Base-by-base conservation (phyloP, 129 eudicot genomes). In the Ambrosia trifida region DNA sequence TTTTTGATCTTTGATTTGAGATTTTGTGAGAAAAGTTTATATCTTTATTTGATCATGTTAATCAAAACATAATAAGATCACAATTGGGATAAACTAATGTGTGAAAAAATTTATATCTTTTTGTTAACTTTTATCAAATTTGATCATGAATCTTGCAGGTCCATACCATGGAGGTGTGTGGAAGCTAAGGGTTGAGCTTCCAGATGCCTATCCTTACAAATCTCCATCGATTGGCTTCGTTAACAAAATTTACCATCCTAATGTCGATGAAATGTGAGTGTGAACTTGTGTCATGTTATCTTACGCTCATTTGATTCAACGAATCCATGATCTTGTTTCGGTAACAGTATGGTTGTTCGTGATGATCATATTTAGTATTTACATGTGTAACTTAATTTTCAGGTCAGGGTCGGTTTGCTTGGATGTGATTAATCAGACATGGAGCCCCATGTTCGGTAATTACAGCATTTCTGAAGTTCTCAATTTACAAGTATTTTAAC, bases 391-490 rank as follows among this genome's bases (percentile, higher is more conserved):
- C 51, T 30, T 68, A 3, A 31, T 50, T 74, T 83, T 43, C 88
- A 93, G 98, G 98, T 93, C 96, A 16, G 98, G 98, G 38, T 93
- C 96, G 3, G 95, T 89, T 75, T 89, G 96, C 72, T 84, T 93
- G 64, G 98, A 93, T 85, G 98, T 93, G 54, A 93, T 89, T 57
- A 93, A 93, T 81, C 98, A 87, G 72, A 89, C 96, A 2, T 93
- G 96, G 98, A 93, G 98, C 84, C 98, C 96, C 52, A 93, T 93
- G 92, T 89, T 89, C 31, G 98, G 96, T 93, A 93, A 81, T 68
- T 19, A 20, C 67, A 75, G 40, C 20, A 20, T 8, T 58, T 20
- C 36, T 24, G 36, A 57, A 28, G 36, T 57, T 57, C 36, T 57
- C 63, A 57, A 1, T 20, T 56, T 24, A 24, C 38, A 4, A 11